Evolutionary conservation across 306 rosid genomes (phyloP), one percentile per base, ranked within the genome.

Genomic region (Medicago lupulina): DNA sequence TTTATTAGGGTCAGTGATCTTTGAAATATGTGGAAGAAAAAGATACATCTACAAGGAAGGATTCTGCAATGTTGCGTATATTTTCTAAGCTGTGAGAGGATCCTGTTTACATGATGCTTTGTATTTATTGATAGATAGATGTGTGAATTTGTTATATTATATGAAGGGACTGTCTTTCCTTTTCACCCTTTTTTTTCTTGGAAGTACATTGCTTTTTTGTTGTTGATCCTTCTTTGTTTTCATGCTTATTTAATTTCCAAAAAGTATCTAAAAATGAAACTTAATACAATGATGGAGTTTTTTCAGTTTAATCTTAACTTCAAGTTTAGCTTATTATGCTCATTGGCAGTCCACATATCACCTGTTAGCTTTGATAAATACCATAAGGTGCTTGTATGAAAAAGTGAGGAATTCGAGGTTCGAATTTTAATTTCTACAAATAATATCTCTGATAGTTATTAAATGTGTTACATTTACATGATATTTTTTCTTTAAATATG

Each of bases 1-100:
- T 28, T 28, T 28, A 28, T 28, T 28, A 28, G 31, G 31, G 31
- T 28, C 31, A 28, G 72, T 64, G 44, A 70, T 67, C 40, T 76
- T 76, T 77, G 84, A 59, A 78, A 79, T 63, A 55, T 64, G 75
- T 84, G 47, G 71, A 13, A 61, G 69, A 61, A 70, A 78, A 77
- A 55, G 38, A 72, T 49, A 21, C 59, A 66, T 58, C 21, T 54
- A 16, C 7, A 23, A n/a, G 25, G 44, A 64, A 77, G 83, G 83
- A 61, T 80, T 75, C 46, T 82, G 63, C 69, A 78, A 57, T 82
- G 62, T 64, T 80, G 46, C 69, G 70, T 58, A 49, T 15, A 70
- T 55, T 80, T 62, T 49, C 54, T 57, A 14, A 16, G 38, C 58
- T 75, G 31, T 63, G 66, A 71, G 75, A 78, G 75, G 67, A 80